Evolutionary conservation across 108 stramenopile species (phyloP).

Genomic region (Schizochytrium sp.): DNA sequence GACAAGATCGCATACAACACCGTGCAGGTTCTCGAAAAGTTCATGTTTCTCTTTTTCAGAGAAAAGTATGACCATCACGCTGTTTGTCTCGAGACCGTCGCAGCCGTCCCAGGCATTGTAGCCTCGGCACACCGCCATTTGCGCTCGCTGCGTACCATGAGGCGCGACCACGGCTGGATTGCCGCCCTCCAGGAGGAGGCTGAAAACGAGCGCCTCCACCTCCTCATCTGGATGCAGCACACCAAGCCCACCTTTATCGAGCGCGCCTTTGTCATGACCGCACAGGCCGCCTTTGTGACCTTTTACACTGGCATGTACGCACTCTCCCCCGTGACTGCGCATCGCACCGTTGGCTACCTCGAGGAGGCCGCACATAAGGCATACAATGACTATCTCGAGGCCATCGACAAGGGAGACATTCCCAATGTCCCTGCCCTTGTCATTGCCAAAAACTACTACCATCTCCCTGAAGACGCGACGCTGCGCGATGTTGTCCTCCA

Average conservation of each 20-base stretch:
- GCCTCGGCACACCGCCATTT: constrained; percentile 78
- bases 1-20: not conserved
- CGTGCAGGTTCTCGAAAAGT: constrained; percentile 30
- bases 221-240: constrained; percentile 75
- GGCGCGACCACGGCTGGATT: constrained; percentile 79
- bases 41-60: constrained; percentile 32
- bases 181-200: constrained; percentile 91
- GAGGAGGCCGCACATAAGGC: constrained; percentile 82
- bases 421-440: constrained; percentile 56
- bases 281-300: constrained; percentile 65
- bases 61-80: constrained; percentile 46
- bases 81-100: constrained; percentile 75
- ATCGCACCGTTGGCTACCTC: constrained; percentile 92
- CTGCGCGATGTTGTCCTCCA: constrained; percentile 79
- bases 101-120: constrained; percentile 78
- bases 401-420: constrained; percentile 61
- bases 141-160: constrained; percentile 72
- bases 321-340: constrained; percentile 74
- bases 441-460: constrained; percentile 53
- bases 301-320: constrained; percentile 73
- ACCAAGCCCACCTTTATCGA: constrained; percentile 60
- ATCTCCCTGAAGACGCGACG: constrained; percentile 71
- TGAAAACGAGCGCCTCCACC: constrained; percentile 95
- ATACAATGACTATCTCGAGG: constrained; percentile 77
- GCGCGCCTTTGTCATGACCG: constrained; percentile 60